Evolutionary conservation across 768 basidiomycete genomes (phyloP).

Genomic region (Serendipita vermifera): DNA sequence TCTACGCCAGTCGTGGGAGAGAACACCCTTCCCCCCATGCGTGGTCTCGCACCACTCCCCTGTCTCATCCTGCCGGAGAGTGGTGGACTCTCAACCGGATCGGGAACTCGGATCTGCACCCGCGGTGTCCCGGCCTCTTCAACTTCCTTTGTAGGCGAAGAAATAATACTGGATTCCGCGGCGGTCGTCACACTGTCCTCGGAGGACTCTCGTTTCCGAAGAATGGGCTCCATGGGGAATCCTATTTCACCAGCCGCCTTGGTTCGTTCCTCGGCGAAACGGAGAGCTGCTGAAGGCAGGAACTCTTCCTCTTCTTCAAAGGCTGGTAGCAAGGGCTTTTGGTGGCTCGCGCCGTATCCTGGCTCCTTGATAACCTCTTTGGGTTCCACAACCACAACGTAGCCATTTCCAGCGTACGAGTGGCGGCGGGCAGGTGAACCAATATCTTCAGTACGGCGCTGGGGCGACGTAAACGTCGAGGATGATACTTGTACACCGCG

Average conservation of each 20-base stretch:
- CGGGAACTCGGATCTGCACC: not conserved
- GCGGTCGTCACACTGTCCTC: not conserved
- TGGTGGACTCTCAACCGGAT: no score
- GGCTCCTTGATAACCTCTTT: conserved; percentile 21
- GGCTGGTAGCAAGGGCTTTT: no score
- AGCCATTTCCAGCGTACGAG: not conserved
- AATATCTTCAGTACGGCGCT: not conserved
- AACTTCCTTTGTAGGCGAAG: conserved; percentile 4
- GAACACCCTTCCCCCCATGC: no score
- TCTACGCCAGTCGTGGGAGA: conserved; percentile 80
- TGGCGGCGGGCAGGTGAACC: not conserved
- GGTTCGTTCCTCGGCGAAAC: no score
- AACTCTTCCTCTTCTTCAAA: no score
- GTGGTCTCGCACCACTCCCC: no score
- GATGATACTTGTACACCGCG: conserved; percentile 9
- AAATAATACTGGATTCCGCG: conserved; percentile 4
- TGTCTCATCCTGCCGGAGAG: no score
- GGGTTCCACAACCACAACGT: no score
- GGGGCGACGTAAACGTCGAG: not conserved
- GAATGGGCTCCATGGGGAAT: not conserved
- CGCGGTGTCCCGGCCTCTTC: not conserved
- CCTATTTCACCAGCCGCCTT: not conserved
- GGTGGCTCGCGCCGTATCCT: conserved; percentile 26
- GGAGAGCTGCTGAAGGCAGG: no score
- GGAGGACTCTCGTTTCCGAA: conserved; percentile 3